Base-by-base conservation (phyloP, 2,329 filamentous ascomycete genomes). In the Ophiocordyceps polyrhachis-furcata region DNA sequence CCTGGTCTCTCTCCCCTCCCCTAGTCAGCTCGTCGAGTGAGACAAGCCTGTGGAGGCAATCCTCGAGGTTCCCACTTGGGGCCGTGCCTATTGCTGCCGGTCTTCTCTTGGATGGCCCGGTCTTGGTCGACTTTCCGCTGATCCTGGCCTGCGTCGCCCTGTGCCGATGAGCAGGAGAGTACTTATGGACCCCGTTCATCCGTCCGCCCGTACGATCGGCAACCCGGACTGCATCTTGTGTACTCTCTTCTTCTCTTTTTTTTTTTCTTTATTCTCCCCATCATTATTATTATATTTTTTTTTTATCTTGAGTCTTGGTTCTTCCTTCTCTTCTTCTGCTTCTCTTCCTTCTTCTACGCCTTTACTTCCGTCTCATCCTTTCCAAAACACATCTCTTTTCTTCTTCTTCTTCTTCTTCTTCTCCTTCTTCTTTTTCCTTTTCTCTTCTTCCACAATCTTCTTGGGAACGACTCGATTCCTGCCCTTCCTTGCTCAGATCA, bases 151-250 rank as follows among this genome's bases (percentile, higher is more conserved):
- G 56, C 55, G 55, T 62, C 55, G 58, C 55, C 57, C 58, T 56
- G 38, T 40, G 32, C 32, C 32, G 32, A 37, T 37, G 32, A 37
- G 15, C 32, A 37, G 5, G 15, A 37, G 25, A 38, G 15, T 69
- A 71, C 69, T 68, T 71, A 71, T 71, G 55, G 52, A 59, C 65
- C 67, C 67, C 64, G 56, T 65, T 64, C 54, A 56, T 61, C 56
- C 53, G 56, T 61, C 55, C 57, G 25, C 25, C 58, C 58, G 63
- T 61, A 66, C 63, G 65, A 70, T 69, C 65, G 65, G 63, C 65
- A 69, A 61, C 64, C 58, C 61, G 53, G 63, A 66, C 58, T n/a
- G 59, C 62, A 62, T 62, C 60, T 59, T 59, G 58, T 66, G 62
- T 60, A 61, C 62, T 63, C 64, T 20, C 31, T 28, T 44, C 43